phyloP scores from a whole-genome alignment of 73 alveolate genomes.

The Paramecium caudatum region DNA sequence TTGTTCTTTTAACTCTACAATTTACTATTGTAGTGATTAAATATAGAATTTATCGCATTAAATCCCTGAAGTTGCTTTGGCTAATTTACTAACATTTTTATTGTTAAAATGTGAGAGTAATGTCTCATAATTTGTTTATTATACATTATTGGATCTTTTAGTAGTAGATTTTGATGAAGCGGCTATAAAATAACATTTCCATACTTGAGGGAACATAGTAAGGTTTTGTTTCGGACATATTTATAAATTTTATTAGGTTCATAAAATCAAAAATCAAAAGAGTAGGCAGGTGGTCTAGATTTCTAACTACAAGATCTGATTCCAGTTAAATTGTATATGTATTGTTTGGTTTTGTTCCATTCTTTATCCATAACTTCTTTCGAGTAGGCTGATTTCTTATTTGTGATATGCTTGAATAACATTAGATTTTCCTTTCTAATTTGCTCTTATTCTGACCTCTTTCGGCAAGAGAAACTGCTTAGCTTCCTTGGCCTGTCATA shows the following conservation, averaged over 20 bases:
- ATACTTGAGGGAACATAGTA: conserved; percentile 18
- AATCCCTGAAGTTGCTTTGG: conserved; percentile 5
- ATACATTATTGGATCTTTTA: not conserved
- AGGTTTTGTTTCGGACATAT: conserved; percentile 29
- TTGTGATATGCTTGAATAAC: conserved; percentile 2
- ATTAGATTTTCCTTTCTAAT: conserved; percentile 14
- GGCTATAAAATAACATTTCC: not conserved
- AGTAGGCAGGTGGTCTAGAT: not conserved
- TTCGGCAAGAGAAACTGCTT: not conserved
- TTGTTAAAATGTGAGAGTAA: conserved; percentile 1
- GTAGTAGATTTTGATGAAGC: conserved; percentile 4
- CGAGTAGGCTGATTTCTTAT: conserved; percentile 1
- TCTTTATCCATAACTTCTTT: not conserved
- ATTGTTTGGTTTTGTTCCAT: conserved; percentile 47
- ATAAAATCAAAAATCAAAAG: conserved; percentile 41
- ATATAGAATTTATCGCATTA: conserved; percentile 12
- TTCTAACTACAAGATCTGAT: conserved; percentile 19
- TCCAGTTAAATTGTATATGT: conserved; percentile 12
- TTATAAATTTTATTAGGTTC: too few species aligned
- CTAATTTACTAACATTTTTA: not conserved
- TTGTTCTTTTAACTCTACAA: not conserved
- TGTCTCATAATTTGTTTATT: conserved; percentile 13
- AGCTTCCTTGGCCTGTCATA: not conserved
- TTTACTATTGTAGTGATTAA: not conserved
- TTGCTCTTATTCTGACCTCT: not conserved